phyloP scores from a whole-genome alignment of 176 grass and related monocot species.

The Bonia amplexicaulis region DNA sequence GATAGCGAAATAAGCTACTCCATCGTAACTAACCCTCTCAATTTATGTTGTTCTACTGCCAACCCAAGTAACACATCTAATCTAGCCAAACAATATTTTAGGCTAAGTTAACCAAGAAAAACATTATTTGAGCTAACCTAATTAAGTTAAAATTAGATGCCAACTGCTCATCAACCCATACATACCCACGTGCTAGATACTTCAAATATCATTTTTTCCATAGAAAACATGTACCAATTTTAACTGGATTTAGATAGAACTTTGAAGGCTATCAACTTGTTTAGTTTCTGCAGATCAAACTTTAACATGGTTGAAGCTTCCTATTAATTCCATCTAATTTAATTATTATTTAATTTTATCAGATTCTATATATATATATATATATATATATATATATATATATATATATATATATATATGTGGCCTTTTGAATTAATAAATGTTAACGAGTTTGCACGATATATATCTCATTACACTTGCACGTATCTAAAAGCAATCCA shows the following conservation, averaged over 20 bases:
- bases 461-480: too few species aligned
- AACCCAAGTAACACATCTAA: neutral
- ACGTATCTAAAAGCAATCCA: too few species aligned
- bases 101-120: too few species aligned
- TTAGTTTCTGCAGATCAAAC: too few species aligned
- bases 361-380: too few species aligned
- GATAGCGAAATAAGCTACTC: neutral
- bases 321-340: neutral
- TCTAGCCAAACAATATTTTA: neutral
- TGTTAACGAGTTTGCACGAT: too few species aligned
- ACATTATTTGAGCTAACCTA: neutral
- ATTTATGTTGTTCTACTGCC: neutral
- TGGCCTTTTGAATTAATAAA: too few species aligned
- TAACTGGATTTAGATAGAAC: neutral
- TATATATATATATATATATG: too few species aligned
- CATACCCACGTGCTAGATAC: too few species aligned
- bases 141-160: neutral
- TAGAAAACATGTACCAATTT: neutral
- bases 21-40: neutral
- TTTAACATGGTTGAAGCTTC: neutral
- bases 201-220: neutral
- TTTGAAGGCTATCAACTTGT: neutral
- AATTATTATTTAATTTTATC: neutral
- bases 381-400: too few species aligned
- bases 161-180: neutral